phyloP scores from a whole-genome alignment of 2,329 filamentous ascomycete genomes.

The Huntiella moniliformis region DNA sequence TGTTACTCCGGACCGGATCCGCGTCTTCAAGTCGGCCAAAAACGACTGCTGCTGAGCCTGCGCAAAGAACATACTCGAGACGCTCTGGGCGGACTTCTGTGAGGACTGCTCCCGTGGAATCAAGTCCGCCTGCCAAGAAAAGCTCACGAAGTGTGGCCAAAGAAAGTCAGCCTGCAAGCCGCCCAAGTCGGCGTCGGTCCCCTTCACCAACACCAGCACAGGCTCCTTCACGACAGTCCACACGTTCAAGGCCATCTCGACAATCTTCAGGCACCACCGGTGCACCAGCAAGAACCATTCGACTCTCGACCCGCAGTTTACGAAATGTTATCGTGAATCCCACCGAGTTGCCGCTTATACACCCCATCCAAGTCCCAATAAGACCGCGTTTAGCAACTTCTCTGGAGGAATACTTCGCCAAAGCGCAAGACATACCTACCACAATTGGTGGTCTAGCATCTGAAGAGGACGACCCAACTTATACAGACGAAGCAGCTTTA shows the following conservation, averaged over 20 bases:
- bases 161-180: constrained; percentile 1
- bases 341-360: constrained; percentile 33
- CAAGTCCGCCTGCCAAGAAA: neutral
- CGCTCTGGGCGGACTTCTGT: neutral
- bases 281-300: neutral
- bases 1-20: neutral
- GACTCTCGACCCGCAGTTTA: constrained; percentile 19
- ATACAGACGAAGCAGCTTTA: constrained; percentile 41
- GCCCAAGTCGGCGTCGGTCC: constrained; percentile 16
- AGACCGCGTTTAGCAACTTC: constrained; percentile 32
- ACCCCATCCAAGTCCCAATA: constrained; percentile 37
- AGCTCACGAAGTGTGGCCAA: constrained; percentile 3
- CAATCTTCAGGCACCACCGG: neutral
- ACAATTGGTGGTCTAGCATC: constrained; percentile 38
- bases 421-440: constrained; percentile 31
- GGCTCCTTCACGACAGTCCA: constrained; percentile 22
- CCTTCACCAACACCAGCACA: constrained; percentile 16
- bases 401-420: constrained; percentile 39
- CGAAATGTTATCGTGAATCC: constrained; percentile 4
- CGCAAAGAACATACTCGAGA: neutral
- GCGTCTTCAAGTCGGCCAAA: neutral
- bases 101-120: neutral
- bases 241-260: constrained; percentile 18
- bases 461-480: constrained; percentile 35
- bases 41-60: neutral